These are phyloP conservation scores for Sclerospora graminicola DNA, from an alignment of 352 stramenopile genomes.

Conservation along the genomic window DNA sequence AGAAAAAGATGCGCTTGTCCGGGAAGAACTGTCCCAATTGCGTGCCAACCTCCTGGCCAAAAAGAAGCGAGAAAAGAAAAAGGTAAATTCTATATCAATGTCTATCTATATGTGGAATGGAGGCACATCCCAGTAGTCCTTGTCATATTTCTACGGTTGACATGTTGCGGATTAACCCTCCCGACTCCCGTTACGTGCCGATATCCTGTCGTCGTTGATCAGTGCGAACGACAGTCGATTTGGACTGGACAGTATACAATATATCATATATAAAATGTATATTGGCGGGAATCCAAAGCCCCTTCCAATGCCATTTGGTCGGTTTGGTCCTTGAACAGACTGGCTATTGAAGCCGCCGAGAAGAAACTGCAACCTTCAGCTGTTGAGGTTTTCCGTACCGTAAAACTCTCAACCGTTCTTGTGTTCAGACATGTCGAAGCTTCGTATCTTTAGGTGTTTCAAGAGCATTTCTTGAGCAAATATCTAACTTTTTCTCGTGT, in stretches of 20 bases:
- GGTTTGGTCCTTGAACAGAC: conserved; percentile 88
- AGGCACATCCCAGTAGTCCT: conserved; percentile 86
- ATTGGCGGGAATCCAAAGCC: conserved; percentile 80
- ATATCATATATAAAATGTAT: conserved; percentile 5
- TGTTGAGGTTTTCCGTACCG: conserved; percentile 65
- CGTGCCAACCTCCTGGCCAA: conserved; percentile 65
- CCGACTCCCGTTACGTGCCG: conserved; percentile 84
- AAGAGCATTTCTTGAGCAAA: too few species aligned
- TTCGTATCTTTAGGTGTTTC: too few species aligned
- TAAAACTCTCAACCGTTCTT: conserved; percentile 84
- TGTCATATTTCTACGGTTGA: conserved; percentile 70
- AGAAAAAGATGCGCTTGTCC: conserved; percentile 73
- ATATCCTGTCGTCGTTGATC: conserved; percentile 47
- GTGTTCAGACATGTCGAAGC: conserved; percentile 81
- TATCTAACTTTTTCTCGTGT: too few species aligned
- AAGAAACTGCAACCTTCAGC: conserved; percentile 85
- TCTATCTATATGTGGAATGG: conserved; percentile 18
- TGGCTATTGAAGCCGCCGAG: conserved; percentile 86
- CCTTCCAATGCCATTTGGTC: conserved; percentile 70
- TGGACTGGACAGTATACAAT: conserved; percentile 36
- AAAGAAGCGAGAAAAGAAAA: conserved; percentile 88
- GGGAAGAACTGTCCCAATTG: conserved; percentile 76
- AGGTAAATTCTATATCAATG: too few species aligned
- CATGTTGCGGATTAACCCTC: conserved; percentile 87
- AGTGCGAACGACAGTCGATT: conserved; percentile 62